Base-by-base conservation (phyloP, 2,329 filamentous ascomycete genomes). In the Ceratocystis albifundus region DNA sequence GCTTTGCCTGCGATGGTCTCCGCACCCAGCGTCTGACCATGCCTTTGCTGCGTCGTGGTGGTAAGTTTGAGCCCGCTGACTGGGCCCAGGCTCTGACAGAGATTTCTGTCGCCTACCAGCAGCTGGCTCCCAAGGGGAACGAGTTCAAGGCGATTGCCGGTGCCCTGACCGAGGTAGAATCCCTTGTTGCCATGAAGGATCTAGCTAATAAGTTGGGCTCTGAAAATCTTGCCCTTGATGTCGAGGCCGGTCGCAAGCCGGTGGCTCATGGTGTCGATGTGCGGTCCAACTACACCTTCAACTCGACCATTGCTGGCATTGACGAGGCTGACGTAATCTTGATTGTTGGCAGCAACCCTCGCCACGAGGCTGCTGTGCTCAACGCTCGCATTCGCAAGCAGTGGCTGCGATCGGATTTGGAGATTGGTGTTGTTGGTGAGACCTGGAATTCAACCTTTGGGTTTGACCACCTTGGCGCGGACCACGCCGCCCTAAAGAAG, bases 301-400 rank as follows among this genome's bases (percentile, higher is more conserved):
- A 99, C 83, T 96, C 92, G 46, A 90, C 83, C 76, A 96, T 99
- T 74, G 88, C 85, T 75, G 94, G 91, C 73, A 89, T 97, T 46
- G 94, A 99, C 77, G 89, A 96, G 74, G 90, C 93, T 20, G 94
- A 97, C 77, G 85, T 83, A 71, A 90, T 99, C 68, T 86, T 99
- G 65, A 86, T 99, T 68, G 84, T 99, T 70, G 94, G 93, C 71
- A 96, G 90, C 75, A 99, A 99, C 80, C 89, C 94, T 50, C 86
- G 94, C 71, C 90, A 96, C 74, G 94, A 99, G 79, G 94, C 94
- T 69, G 90, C 94, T 66, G 90, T 94, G 61, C 83, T 99, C 57
- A 99, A 99, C 74, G 92, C 93, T 70, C 89, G 94, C 71, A 99
- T 99, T 74, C 85, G 94, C 73, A 99, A 99, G 82, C 92, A 96